Evolutionary conservation across 2,329 filamentous ascomycete species (phyloP).

Genomic region (Magnaporthales sp.): DNA sequence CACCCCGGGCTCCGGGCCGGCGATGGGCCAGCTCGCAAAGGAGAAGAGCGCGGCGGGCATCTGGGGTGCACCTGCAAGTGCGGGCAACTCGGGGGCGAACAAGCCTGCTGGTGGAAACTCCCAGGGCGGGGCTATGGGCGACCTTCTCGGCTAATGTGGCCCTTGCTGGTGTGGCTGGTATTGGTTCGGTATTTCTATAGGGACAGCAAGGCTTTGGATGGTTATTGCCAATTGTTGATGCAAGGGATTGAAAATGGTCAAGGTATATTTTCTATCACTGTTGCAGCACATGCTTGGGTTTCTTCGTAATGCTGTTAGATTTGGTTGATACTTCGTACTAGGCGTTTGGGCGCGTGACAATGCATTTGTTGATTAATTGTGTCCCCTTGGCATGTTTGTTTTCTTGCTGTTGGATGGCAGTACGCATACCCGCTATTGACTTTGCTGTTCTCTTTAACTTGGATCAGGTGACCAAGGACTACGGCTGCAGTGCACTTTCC

Average conservation of each 20-base stretch:
- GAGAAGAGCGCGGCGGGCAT: conserved; percentile 93
- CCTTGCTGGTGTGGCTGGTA: neutral
- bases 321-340: conserved; percentile 1
- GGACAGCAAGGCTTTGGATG: neutral
- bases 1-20: conserved; percentile 56
- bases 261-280: neutral
- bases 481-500: too few relatives aligned
- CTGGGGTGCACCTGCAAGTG: conserved; percentile 65
- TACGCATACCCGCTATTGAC: too few relatives aligned
- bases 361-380: neutral
- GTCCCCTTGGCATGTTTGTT: neutral
- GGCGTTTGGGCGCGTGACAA: neutral
- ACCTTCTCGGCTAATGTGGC: neutral
- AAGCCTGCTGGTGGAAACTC: neutral
- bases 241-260: neutral
- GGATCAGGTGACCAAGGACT: too few relatives aligned
- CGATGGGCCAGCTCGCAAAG: conserved; percentile 92
- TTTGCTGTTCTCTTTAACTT: too few relatives aligned
- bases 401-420: too few relatives aligned
- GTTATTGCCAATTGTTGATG: neutral
- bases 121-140: neutral
- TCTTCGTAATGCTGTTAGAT: neutral
- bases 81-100: neutral
- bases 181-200: neutral
- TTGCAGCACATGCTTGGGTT: neutral